phyloP scores from a whole-genome alignment of 2,329 filamentous ascomycete species.

The Fusarium metavorans region DNA sequence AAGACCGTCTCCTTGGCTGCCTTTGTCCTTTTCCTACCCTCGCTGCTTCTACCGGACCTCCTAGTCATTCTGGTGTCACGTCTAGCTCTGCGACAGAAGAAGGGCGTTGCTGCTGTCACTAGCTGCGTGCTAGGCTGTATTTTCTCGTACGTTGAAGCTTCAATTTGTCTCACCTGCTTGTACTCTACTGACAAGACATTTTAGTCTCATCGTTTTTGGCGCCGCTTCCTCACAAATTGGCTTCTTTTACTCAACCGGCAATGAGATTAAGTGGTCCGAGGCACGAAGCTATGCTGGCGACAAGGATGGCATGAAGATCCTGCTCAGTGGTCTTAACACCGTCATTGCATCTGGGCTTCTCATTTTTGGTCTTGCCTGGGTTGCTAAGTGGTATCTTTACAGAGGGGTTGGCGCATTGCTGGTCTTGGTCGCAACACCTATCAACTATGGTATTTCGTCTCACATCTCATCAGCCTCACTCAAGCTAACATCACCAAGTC shows the following conservation, averaged over 20 bases:
- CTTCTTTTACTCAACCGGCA: conserved; percentile 49
- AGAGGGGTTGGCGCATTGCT: conserved; percentile 37
- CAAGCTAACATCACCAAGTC: conserved; percentile 20
- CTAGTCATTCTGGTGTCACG: conserved; percentile 42
- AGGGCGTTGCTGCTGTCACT: conserved; percentile 39
- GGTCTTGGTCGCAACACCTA: conserved; percentile 28
- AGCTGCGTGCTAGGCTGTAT: conserved; percentile 40
- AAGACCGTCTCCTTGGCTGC: conserved; percentile 39
- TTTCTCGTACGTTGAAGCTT: conserved; percentile 40
- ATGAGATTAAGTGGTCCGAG: conserved; percentile 49
- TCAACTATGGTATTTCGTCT: conserved; percentile 37
- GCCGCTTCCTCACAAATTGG: conserved; percentile 49
- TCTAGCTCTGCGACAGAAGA: conserved; percentile 44
- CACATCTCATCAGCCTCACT: background rate
- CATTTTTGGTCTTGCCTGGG: conserved; percentile 41
- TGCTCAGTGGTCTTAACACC: conserved; percentile 46
- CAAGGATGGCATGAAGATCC: conserved; percentile 48
- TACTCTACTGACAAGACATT: background rate
- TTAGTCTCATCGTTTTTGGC: conserved; percentile 44
- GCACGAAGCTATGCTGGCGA: conserved; percentile 46
- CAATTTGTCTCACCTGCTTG: background rate
- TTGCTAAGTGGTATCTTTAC: conserved; percentile 42
- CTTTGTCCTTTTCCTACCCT: conserved; percentile 47
- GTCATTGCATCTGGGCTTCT: conserved; percentile 38
- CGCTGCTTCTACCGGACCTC: conserved; percentile 45